Percentiles rank a stretch among this genome's conserved stretches.
Conservation (phyloP, 164 flowering plant genomes). For the Magnolia kwangsiensis region DNA sequence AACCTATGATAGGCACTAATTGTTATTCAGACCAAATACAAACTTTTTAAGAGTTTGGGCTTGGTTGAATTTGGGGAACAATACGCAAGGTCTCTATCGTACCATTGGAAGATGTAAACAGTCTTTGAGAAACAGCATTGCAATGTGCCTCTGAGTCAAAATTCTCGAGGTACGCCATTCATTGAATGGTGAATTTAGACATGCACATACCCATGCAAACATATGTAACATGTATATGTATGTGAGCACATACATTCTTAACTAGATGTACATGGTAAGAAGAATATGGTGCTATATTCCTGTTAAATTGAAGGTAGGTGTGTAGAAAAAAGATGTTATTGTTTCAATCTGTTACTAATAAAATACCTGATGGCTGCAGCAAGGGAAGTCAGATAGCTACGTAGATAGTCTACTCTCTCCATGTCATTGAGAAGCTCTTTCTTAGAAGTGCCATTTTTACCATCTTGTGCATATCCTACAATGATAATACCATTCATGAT, state of each 20-base stretch:
- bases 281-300: no score
- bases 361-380: not conserved
- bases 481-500: not conserved
- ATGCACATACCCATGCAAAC: not conserved
- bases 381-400: conserved; percentile 3
- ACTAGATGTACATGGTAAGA: not conserved
- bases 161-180: no score
- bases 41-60: no score
- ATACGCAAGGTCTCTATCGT: no score
- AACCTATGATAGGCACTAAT: no score
- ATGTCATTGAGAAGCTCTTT: conserved; percentile 3
- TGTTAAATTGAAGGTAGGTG: not conserved
- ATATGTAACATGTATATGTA: not conserved
- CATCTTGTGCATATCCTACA: conserved; percentile 1
- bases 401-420: not conserved
- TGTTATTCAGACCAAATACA: no score
- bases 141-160: no score
- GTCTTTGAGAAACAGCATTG: no score
- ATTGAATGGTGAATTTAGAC: not conserved
- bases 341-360: no score
- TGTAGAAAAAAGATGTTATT: not conserved
- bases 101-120: no score
- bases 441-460: not conserved
- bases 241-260: not conserved
- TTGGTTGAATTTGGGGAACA: no score